Percentiles rank a stretch among this genome's conserved stretches.
phyloP scores from a whole-genome alignment of 768 basidiomycete species.

The Russula virescens region DNA sequence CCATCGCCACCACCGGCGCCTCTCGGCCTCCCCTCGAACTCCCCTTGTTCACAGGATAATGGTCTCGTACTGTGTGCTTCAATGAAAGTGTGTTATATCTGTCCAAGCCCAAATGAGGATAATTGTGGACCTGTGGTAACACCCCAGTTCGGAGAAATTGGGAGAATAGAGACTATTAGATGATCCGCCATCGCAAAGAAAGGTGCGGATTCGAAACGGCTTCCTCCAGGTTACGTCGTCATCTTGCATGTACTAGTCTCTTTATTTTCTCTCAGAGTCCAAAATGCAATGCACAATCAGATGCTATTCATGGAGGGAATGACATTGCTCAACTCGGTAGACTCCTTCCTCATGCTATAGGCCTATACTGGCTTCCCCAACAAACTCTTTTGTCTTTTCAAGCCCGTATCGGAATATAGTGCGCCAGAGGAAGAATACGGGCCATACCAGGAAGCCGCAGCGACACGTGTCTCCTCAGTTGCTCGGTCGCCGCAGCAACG shows the following conservation, averaged over 20 bases:
- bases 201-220: constrained; percentile 43
- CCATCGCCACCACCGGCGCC: too few relatives aligned
- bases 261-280: not conserved
- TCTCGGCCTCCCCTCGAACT: too few relatives aligned
- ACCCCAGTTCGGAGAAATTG: too few relatives aligned
- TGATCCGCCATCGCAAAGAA: constrained; percentile 75
- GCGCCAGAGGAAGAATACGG: not conserved
- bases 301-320: constrained; percentile 85
- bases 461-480: not conserved
- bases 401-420: constrained; percentile 23
- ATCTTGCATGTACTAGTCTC: constrained; percentile 65
- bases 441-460: not conserved
- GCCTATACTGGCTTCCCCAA: constrained; percentile 72
- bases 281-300: constrained; percentile 33
- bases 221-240: constrained; percentile 59
- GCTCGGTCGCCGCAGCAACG: too few relatives aligned
- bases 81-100: too few relatives aligned
- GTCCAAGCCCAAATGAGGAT: too few relatives aligned
- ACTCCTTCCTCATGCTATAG: constrained; percentile 86
- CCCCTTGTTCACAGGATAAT: too few relatives aligned
- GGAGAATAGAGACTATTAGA: too few relatives aligned
- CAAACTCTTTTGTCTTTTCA: constrained; percentile 44
- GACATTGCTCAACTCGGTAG: constrained; percentile 77
- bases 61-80: too few relatives aligned
- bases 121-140: too few relatives aligned